These are phyloP conservation scores for Trichoderma breve DNA, from an alignment of 2,329 filamentous ascomycete species.

Conservation along the genomic window DNA sequence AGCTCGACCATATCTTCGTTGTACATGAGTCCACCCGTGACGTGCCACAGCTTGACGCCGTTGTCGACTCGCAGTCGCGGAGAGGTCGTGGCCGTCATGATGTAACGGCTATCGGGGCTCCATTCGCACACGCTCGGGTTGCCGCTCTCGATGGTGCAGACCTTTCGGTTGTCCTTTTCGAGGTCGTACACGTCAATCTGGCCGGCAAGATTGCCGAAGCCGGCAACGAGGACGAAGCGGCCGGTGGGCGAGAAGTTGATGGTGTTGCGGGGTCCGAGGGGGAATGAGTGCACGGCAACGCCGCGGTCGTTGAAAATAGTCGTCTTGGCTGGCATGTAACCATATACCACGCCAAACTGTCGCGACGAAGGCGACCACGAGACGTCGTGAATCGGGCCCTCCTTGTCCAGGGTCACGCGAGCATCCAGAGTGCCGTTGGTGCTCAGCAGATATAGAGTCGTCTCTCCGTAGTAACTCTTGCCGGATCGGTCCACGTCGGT, in stretches of 20 bases:
- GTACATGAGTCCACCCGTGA: conserved; percentile 86
- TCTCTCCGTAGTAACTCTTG: conserved; percentile 99
- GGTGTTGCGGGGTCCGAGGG: conserved; percentile 86
- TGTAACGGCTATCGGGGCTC: conserved; percentile 93
- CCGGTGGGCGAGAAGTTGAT: conserved; percentile 92
- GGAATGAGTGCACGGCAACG: conserved; percentile 78
- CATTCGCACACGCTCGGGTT: conserved; percentile 96
- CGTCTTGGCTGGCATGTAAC: conserved; percentile 98
- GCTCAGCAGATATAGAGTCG: conserved; percentile 91
- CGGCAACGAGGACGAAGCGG: conserved; percentile 88
- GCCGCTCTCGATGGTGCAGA: conserved; percentile 90
- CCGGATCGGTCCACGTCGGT: conserved; percentile 97
- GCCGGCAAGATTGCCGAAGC: conserved; percentile 94
- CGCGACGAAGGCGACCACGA: conserved; percentile 98
- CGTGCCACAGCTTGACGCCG: conserved; percentile 92
- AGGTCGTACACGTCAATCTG: conserved; percentile 98
- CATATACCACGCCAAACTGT: conserved; percentile 96
- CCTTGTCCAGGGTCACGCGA: conserved; percentile 88
- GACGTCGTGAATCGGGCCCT: conserved; percentile 96
- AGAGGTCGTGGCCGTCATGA: conserved; percentile 96
- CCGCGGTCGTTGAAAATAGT: conserved; percentile 95
- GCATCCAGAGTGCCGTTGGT: conserved; percentile 91
- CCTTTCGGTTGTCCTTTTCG: conserved; percentile 87
- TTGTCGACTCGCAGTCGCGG: conserved; percentile 95
- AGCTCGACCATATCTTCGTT: conserved; percentile 92